Percentiles rank a stretch among this genome's conserved stretches.
Evolutionary conservation across 2,329 filamentous ascomycete genomes (phyloP).

Genomic region (Alternaria hordeiaustralica): DNA sequence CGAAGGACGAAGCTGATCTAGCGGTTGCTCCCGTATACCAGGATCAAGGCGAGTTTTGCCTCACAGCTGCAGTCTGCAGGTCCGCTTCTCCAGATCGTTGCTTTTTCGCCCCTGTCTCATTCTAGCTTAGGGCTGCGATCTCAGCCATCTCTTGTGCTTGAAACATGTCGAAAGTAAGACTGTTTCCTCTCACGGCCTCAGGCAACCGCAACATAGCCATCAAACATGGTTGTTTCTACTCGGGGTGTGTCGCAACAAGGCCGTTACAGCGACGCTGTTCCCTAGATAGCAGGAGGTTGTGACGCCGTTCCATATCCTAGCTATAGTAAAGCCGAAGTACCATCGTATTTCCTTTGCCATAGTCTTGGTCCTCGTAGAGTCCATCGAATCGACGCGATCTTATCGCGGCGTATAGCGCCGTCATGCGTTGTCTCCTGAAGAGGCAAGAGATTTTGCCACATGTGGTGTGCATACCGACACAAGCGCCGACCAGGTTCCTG

Average conservation of each 20-base stretch:
- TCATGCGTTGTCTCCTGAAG: not conserved
- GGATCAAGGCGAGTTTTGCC: not conserved
- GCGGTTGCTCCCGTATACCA: conserved; percentile 9
- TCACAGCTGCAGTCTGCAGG: conserved; percentile 1
- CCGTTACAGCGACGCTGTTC: conserved; percentile 2
- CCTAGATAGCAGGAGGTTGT: conserved; percentile 13
- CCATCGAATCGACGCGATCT: not conserved
- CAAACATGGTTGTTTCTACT: not conserved
- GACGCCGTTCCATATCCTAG: not conserved
- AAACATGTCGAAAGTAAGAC: not conserved
- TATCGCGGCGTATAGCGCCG: not conserved
- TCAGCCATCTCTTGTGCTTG: not conserved
- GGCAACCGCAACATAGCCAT: not conserved
- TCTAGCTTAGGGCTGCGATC: not conserved
- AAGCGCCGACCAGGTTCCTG: conserved; percentile 1
- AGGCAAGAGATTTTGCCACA: conserved; percentile 4
- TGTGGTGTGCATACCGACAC: conserved; percentile 8
- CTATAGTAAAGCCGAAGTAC: not conserved
- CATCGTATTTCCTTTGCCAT: not conserved
- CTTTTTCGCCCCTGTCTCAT: not conserved
- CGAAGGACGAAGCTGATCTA: conserved; percentile 10
- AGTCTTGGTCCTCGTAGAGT: not conserved
- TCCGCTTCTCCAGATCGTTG: not conserved
- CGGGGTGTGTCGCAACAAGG: not conserved
- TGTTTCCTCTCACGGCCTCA: not conserved